Base-by-base conservation (phyloP, 2,329 filamentous ascomycete species). In the Penicillium sp. region DNA sequence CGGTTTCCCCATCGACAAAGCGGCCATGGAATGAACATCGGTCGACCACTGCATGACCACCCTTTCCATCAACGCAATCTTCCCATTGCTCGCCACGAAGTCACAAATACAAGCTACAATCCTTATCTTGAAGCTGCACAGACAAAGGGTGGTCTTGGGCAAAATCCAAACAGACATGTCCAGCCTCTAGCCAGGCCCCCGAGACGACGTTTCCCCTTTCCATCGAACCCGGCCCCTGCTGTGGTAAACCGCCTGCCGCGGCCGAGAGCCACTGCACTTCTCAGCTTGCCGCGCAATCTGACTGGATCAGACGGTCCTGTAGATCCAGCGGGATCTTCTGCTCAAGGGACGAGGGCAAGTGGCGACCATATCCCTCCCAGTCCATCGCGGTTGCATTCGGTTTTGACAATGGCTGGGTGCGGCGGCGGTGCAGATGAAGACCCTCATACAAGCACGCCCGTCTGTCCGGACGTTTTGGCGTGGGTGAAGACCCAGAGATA, bases 1-100 rank as follows among this genome's bases (percentile, higher is more conserved):
- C 69, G 73, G 31, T 78, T 78, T 35, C 74, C 73, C 1, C 64
- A 69, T 49, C 68, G 77, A 47, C 69, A 73, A 38, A 79, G 77
- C 59, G 75, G 73, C 0, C 77, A 79, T 66, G 75, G 75, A 12
- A 66, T 72, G 66, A 73, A 59, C 49, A 53, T 64, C 44, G 67
- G 63, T 36, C 68, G 68, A 35, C 59, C 63, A 31, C 49, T 75
- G 31, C 61, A 70, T 2, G 67, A 71, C 9, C 74, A 77, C 53
- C 72, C 72, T 2, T 76, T 75, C 49, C 71, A 75, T 54, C 67
- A 62, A n/a, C 61, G 55, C 43, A 62, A 60, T 29, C 60, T 74
- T 13, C 64, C 71, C 19, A 19, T 61, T 42, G 67, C 71, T 27
- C 61, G 61, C 19, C 55, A 33, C 44, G 60, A 56, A 41, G 25